phyloP scores from a whole-genome alignment of 2,329 filamentous ascomycete genomes.

The Nectriaceae sp. region DNA sequence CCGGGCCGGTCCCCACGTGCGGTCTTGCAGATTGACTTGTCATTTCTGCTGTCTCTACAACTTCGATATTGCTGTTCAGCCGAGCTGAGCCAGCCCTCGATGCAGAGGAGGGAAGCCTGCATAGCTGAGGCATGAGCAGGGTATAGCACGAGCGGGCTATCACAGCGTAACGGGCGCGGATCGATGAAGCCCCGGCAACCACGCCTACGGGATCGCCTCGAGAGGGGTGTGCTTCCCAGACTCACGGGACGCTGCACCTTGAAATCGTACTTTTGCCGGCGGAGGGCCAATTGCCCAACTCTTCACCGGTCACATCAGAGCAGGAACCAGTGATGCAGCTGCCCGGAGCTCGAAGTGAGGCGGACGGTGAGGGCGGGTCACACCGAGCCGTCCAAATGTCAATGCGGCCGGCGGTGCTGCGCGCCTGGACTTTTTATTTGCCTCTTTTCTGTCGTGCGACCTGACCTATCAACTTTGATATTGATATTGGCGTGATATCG shows the following conservation, averaged over 20 bases:
- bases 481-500: background rate
- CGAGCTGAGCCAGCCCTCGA: background rate
- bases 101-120: background rate
- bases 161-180: background rate
- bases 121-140: background rate
- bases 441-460: constrained; percentile 2
- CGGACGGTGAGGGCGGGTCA: background rate
- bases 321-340: background rate
- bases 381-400: too few species aligned
- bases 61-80: constrained; percentile 4
- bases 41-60: constrained; percentile 20
- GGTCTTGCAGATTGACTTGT: constrained; percentile 27
- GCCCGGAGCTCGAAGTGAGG: background rate
- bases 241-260: constrained; percentile 7
- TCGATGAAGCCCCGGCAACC: constrained; percentile 4
- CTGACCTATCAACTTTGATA: constrained; percentile 6
- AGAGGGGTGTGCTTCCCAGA: constrained; percentile 2
- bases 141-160: background rate
- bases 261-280: background rate
- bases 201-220: constrained; percentile 8
- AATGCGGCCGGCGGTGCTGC: too few species aligned
- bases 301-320: background rate
- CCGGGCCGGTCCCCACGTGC: constrained; percentile 33
- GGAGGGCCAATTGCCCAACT: background rate
- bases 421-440: background rate